Conservation (phyloP, 75 land plant species). For the Isoetes taiwanensis region DNA sequence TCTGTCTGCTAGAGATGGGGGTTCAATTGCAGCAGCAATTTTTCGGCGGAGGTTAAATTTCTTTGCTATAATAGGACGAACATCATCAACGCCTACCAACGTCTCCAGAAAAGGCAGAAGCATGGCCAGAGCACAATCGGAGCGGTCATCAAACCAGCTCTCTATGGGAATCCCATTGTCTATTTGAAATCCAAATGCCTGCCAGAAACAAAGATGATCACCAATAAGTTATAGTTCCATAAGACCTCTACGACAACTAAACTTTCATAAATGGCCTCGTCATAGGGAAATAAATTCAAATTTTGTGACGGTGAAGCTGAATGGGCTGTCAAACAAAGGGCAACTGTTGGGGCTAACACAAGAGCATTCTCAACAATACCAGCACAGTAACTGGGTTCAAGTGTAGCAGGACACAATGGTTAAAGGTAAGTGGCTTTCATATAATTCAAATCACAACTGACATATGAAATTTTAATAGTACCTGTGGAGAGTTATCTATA, state of each 20-base stretch:
- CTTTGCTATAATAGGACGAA: conserved; percentile 59
- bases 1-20: not conserved
- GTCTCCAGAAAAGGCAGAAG: conserved; percentile 73
- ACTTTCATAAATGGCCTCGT: too few species aligned
- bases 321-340: too few species aligned
- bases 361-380: not conserved
- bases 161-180: conserved; percentile 83
- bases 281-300: too few species aligned
- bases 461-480: conserved; percentile 8
- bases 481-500: conserved; percentile 80
- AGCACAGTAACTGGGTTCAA: not conserved
- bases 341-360: not conserved
- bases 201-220: not conserved
- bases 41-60: conserved; percentile 55
- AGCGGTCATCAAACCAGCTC: conserved; percentile 71
- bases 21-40: conserved; percentile 18
- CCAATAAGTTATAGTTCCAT: not conserved
- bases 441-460: not conserved
- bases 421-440: not conserved
- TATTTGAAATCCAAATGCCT: conserved; percentile 84
- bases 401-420: not conserved
- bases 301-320: too few species aligned
- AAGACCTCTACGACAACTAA: not conserved
- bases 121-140: conserved; percentile 37
- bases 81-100: conserved; percentile 57